These are phyloP conservation scores for Micromonas pusilla DNA, from an alignment of 139 green algal genomes.

Conservation along the genomic window DNA sequence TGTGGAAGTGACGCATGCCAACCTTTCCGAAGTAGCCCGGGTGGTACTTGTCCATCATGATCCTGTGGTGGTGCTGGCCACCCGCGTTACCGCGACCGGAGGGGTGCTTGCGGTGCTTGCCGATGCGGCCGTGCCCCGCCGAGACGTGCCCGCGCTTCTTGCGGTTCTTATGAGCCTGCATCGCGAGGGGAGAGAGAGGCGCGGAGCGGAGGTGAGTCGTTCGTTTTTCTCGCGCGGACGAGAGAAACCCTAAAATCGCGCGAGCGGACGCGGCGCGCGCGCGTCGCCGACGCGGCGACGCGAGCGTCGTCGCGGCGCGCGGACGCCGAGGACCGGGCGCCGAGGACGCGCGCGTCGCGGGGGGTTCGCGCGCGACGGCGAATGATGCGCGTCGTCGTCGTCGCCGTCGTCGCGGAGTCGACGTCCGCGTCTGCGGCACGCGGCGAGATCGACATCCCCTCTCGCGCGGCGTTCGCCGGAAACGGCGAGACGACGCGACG, in stretches of 20 bases:
- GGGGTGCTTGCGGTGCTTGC: conserved; percentile 99
- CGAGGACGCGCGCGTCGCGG: not conserved
- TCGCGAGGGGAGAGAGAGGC: not conserved
- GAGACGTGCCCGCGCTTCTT: conserved; percentile 98
- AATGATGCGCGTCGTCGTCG: not conserved
- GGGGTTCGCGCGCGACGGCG: no score
- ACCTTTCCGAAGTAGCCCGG: conserved; percentile 63
- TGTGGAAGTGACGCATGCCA: conserved; percentile 97
- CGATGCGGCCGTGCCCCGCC: conserved; percentile 94
- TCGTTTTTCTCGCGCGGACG: not conserved
- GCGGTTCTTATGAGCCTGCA: conserved; percentile 79
- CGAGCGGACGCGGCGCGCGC: not conserved
- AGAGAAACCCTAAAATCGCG: no score
- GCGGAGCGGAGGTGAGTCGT: not conserved
- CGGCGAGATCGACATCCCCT: no score
- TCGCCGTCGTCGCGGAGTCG: not conserved
- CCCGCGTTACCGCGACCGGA: conserved; percentile 95
- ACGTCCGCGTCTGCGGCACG: no score
- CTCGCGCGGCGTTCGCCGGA: no score
- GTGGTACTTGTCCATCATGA: conserved; percentile 93
- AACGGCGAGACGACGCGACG: no score
- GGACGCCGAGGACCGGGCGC: no score
- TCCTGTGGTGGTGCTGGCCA: conserved; percentile 98
- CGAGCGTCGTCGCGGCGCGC: not conserved
- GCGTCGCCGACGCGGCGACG: not conserved